These are phyloP conservation scores for Arctium lappa DNA, from an alignment of 129 eudicot species.

Conservation along the genomic window DNA sequence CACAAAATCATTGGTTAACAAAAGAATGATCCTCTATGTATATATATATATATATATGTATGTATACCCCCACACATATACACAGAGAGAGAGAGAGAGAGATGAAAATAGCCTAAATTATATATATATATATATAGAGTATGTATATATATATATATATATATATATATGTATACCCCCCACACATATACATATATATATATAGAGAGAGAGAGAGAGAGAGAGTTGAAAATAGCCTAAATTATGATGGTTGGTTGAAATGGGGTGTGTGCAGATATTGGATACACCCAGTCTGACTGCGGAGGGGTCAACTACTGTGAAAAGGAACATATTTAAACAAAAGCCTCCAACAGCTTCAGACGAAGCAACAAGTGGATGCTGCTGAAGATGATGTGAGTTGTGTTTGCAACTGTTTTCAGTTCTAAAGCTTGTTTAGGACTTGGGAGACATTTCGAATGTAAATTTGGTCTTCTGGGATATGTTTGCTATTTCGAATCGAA, in stretches of 20 bases:
- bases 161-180: too few species aligned
- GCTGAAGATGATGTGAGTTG: slow-evolving; percentile 26
- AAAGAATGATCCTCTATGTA: too few species aligned
- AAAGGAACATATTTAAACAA: slow-evolving; percentile 83
- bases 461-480: neutral
- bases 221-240: neutral
- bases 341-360: slow-evolving; percentile 58
- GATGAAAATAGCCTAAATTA: too few species aligned
- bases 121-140: too few species aligned
- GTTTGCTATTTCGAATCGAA: neutral
- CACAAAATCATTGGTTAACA: too few species aligned
- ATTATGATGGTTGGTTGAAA: neutral
- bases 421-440: neutral
- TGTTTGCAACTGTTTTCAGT: neutral
- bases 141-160: too few species aligned
- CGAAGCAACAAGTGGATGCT: slow-evolving; percentile 69
- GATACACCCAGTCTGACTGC: slow-evolving; percentile 90
- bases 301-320: slow-evolving; percentile 67
- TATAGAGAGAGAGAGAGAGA: neutral
- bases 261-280: slow-evolving; percentile 55
- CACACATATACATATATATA: too few species aligned
- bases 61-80: too few species aligned
- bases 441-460: neutral
- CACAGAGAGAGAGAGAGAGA: too few species aligned
- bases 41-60: too few species aligned